Evolutionary conservation across 108 stramenopile species (phyloP).

Genomic region (Aureococcus anophagefferens): DNA sequence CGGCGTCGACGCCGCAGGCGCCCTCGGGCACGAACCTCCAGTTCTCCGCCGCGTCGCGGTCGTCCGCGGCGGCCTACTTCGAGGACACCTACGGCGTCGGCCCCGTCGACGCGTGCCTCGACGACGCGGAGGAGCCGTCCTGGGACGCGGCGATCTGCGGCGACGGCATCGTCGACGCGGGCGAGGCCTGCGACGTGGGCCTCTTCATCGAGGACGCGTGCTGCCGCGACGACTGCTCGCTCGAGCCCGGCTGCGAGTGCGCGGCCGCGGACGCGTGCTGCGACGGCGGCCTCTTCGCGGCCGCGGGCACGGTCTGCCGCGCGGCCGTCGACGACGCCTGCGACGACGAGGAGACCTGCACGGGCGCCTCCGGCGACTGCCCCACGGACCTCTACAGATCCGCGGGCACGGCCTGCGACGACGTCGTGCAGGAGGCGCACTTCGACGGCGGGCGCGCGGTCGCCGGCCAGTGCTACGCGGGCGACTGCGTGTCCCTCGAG

Average conservation of each 20-base stretch:
- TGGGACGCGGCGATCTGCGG: not conserved
- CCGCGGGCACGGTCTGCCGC: not conserved
- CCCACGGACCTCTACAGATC: not conserved
- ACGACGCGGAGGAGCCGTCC: not conserved
- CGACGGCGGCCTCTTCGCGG: not conserved
- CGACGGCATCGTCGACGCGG: not conserved
- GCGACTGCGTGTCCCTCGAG: no score
- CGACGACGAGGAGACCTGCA: not conserved
- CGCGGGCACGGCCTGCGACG: not conserved
- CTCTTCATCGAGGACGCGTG: not conserved
- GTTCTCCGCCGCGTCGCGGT: not conserved
- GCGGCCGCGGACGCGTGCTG: not conserved
- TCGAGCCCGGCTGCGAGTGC: not conserved
- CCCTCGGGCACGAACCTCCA: not conserved
- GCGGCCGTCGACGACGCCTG: not conserved
- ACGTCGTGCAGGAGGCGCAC: not conserved
- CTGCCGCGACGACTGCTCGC: not conserved
- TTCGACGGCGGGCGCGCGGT: no score
- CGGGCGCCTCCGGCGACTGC: not conserved
- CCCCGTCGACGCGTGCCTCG: not conserved
- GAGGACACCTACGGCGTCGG: not conserved
- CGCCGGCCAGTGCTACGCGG: no score
- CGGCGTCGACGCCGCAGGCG: not conserved
- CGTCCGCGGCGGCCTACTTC: not conserved
- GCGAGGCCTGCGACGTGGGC: not conserved